A percentile compares a stretch with the other conserved stretches of the same genome.
Conservation (phyloP, 1,139 yeast genomes). For the Diutina mesorugosa region DNA sequence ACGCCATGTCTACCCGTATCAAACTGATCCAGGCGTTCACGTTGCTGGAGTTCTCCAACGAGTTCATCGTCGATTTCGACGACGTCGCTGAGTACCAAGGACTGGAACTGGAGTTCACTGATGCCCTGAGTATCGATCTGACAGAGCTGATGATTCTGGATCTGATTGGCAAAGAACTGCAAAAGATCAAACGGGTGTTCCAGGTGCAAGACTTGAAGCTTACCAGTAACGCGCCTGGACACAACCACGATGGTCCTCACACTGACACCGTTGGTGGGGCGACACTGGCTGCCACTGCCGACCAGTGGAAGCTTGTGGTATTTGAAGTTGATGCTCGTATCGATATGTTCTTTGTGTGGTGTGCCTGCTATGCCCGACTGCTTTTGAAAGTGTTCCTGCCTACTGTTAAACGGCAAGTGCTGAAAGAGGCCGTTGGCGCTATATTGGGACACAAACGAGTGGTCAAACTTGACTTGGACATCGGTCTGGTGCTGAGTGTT, state of each 20-base stretch:
- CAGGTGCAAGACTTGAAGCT: slow-evolving; percentile 15
- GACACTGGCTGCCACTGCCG: not conserved
- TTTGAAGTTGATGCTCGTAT: slow-evolving; percentile 28
- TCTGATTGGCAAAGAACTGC: slow-evolving; percentile 5
- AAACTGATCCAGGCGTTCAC: slow-evolving; percentile 20
- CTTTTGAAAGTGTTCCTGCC: slow-evolving; percentile 26
- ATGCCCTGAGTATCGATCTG: slow-evolving; percentile 21
- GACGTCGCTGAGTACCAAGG: slow-evolving; percentile 11
- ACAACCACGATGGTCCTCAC: not conserved
- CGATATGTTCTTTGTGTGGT: slow-evolving; percentile 33
- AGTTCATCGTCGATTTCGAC: slow-evolving; percentile 25
- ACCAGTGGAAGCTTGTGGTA: slow-evolving; percentile 6
- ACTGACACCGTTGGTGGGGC: not conserved
- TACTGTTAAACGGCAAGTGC: slow-evolving; percentile 16
- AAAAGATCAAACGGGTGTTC: slow-evolving; percentile 23
- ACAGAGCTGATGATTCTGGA: not conserved
- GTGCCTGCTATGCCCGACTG: slow-evolving; percentile 25
- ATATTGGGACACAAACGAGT: slow-evolving; percentile 9
- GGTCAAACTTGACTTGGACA: slow-evolving; percentile 21
- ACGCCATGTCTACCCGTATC: slow-evolving; percentile 10
- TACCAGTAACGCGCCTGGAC: not conserved
- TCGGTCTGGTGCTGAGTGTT: slow-evolving; percentile 31
- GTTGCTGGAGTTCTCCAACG: slow-evolving; percentile 25
- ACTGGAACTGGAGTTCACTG: slow-evolving; percentile 19
- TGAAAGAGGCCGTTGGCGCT: slow-evolving; percentile 14